Conservation (phyloP, 306 rosid genomes). For the Trifolium fragiferum region DNA sequence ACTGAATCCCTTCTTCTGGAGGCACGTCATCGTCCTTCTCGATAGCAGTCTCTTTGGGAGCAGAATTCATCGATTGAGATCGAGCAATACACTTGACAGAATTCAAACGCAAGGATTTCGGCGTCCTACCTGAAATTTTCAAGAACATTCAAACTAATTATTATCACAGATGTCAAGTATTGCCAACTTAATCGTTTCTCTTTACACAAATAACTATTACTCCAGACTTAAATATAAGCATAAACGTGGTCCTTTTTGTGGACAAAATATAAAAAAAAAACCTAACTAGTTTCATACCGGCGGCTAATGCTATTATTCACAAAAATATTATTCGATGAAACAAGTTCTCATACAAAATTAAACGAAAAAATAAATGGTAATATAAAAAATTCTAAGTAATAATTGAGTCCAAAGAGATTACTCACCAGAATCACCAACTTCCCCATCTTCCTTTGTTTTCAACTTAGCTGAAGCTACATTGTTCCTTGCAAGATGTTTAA, state of each 20-base stretch:
- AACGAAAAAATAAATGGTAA: background rate
- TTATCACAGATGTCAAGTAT: background rate
- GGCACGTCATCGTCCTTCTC: constrained; percentile 34
- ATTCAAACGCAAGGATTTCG: constrained; percentile 60
- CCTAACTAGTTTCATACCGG: background rate
- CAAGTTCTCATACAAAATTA: background rate
- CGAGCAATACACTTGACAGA: constrained; percentile 70
- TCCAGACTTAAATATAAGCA: background rate
- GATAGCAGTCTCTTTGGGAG: constrained; percentile 33
- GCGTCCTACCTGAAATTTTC: constrained; percentile 45
- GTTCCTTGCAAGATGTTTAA: constrained; percentile 62
- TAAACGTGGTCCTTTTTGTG: background rate
- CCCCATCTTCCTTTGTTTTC: constrained; percentile 38
- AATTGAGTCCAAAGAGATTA: background rate
- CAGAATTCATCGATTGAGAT: constrained; percentile 43
- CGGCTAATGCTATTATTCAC: background rate
- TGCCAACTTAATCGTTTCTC: background rate
- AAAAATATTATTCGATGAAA: background rate
- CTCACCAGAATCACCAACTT: constrained; percentile 49
- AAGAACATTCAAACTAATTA: constrained; percentile 9
- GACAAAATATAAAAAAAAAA: background rate
- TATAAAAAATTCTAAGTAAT: too few species aligned
- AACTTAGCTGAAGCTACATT: constrained; percentile 41
- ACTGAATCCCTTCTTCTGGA: constrained; percentile 33
- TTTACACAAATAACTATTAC: background rate